These are phyloP conservation scores for Penicillium hordei DNA, from an alignment of 2,329 filamentous ascomycete species.

Conservation along the genomic window DNA sequence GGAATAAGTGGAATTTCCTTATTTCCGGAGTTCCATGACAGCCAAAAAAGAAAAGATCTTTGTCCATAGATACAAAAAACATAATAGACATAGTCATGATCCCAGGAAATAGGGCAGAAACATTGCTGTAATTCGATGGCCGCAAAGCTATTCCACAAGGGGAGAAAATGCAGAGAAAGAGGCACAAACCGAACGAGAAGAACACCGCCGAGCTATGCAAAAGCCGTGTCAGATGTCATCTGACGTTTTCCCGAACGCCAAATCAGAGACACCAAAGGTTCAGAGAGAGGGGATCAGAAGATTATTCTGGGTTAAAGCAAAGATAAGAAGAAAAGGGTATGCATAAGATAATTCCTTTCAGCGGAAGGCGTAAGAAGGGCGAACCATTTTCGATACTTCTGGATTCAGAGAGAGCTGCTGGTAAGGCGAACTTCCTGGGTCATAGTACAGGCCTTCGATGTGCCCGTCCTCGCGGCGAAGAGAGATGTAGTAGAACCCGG, in stretches of 20 bases:
- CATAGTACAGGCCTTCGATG: constrained; percentile 52
- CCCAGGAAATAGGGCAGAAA: background rate
- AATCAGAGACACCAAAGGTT: background rate
- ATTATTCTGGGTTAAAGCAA: constrained; percentile 9
- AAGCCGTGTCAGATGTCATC: background rate
- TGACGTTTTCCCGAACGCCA: constrained; percentile 6
- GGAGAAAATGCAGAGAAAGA: background rate
- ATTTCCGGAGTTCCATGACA: background rate
- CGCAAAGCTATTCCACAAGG: background rate
- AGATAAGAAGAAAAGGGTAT: background rate
- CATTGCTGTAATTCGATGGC: background rate
- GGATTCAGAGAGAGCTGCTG: constrained; percentile 49
- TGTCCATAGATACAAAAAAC: background rate
- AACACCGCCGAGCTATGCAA: constrained; percentile 16
- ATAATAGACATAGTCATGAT: background rate
- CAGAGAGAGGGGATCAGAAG: constrained; percentile 1
- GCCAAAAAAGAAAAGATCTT: background rate
- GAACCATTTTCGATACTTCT: constrained; percentile 40
- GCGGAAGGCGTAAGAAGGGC: constrained; percentile 46
- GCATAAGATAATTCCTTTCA: constrained; percentile 15
- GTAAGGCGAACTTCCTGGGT: constrained; percentile 51
- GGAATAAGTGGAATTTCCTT: background rate
- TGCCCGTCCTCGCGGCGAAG: constrained; percentile 47
- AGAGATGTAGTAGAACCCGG: constrained; percentile 53
- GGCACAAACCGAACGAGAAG: background rate